Evolutionary conservation across 2,329 filamentous ascomycete species (phyloP).

Genomic region (Talaromyces albobiverticillius): DNA sequence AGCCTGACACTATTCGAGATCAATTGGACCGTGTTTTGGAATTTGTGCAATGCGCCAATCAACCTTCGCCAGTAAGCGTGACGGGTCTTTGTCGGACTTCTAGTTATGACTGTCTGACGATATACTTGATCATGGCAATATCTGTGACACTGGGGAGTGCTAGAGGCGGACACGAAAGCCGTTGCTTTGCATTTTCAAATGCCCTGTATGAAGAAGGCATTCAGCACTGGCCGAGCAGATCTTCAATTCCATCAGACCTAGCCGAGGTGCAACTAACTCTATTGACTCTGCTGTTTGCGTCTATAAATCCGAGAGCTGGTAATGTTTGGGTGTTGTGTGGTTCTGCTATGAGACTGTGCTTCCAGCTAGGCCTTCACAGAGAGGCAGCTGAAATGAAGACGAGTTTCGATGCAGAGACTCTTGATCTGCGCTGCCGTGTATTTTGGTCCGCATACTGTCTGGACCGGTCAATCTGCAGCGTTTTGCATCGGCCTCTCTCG

Average conservation of each 20-base stretch:
- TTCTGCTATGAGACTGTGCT: slow-evolving; percentile 25
- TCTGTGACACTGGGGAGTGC: slow-evolving; percentile 29
- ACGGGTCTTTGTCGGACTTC: slow-evolving; percentile 21
- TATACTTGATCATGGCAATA: slow-evolving; percentile 32
- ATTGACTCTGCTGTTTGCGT: slow-evolving; percentile 24
- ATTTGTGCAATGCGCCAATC: slow-evolving; percentile 13
- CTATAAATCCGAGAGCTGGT: slow-evolving; percentile 24
- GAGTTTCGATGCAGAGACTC: slow-evolving; percentile 13
- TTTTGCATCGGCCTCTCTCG: slow-evolving; percentile 25
- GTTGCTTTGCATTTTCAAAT: slow-evolving; percentile 30
- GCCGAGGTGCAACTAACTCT: slow-evolving; percentile 24
- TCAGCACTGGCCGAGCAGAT: slow-evolving; percentile 27
- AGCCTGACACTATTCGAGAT: slow-evolving; percentile 25
- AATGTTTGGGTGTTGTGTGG: slow-evolving; percentile 28
- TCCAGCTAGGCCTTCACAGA: slow-evolving; percentile 25
- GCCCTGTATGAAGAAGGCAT: slow-evolving; percentile 33
- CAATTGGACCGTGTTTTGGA: slow-evolving; percentile 23
- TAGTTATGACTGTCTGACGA: slow-evolving; percentile 30
- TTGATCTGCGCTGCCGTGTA: slow-evolving; percentile 24
- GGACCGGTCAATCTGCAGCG: slow-evolving; percentile 25
- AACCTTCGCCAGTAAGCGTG: slow-evolving; percentile 9
- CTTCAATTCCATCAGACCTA: slow-evolving; percentile 26
- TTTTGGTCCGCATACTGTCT: slow-evolving; percentile 27
- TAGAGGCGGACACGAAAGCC: slow-evolving; percentile 29
- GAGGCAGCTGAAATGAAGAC: slow-evolving; percentile 20